A percentile compares a stretch with the other conserved stretches of the same genome.
phyloP scores from a whole-genome alignment of 306 rosid genomes.

The Ormosia emarginata region DNA sequence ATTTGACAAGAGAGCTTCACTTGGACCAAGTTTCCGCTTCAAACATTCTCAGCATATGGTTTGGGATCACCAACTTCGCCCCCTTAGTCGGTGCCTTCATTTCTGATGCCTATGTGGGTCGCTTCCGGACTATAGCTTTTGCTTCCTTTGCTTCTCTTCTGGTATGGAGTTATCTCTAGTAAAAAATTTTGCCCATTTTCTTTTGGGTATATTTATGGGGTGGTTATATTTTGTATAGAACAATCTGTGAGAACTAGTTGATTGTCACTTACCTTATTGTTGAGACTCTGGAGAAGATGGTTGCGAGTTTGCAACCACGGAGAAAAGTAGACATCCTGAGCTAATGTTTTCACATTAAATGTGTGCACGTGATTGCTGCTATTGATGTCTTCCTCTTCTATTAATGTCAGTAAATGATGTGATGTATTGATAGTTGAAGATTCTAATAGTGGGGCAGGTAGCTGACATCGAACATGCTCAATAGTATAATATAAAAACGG shows the following conservation, averaged over 20 bases:
- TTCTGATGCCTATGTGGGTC: constrained; percentile 72
- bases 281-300: no score
- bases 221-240: neutral
- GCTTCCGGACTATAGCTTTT: constrained; percentile 62
- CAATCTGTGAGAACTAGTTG: no score
- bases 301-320: no score
- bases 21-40: constrained; percentile 67
- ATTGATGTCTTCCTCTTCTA: neutral
- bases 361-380: neutral
- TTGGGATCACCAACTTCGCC: constrained; percentile 47
- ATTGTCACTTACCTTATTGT: no score
- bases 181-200: no score
- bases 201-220: neutral
- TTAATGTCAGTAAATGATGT: neutral
- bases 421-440: neutral
- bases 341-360: no score
- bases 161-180: constrained; percentile 28
- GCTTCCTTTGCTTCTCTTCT: constrained; percentile 50
- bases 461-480: no score
- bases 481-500: no score
- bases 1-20: constrained; percentile 52
- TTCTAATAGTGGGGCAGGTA: no score
- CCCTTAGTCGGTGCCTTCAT: constrained; percentile 77
- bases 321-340: no score
- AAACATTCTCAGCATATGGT: constrained; percentile 52